Percentiles rank a stretch among this genome's conserved stretches.
These are phyloP conservation scores for Salvia splendens DNA, from an alignment of 257 asterid genomes.

Conservation along the genomic window DNA sequence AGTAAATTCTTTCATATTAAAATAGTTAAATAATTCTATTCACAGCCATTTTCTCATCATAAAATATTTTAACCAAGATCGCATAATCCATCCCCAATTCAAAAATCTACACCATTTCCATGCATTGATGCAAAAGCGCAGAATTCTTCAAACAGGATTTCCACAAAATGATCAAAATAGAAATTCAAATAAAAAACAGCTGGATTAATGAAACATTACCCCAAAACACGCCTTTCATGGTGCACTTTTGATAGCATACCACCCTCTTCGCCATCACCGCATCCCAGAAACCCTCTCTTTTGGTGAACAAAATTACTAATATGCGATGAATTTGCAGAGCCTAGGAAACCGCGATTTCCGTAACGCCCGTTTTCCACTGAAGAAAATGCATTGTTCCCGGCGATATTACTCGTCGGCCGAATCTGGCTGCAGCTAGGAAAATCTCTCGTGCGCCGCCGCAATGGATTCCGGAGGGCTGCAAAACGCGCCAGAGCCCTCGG, in stretches of 20 bases:
- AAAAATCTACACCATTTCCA: background rate
- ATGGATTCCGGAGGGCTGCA: slow-evolving; percentile 37
- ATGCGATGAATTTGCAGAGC: slow-evolving; percentile 30
- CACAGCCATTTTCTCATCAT: background rate
- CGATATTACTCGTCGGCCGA: slow-evolving; percentile 53
- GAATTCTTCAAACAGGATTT: background rate
- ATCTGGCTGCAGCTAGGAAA: slow-evolving; percentile 37
- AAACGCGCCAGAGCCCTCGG: slow-evolving; percentile 54
- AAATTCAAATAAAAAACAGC: background rate
- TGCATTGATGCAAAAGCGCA: slow-evolving; percentile 15
- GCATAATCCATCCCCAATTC: background rate
- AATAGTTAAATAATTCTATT: background rate
- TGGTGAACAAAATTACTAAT: slow-evolving; percentile 35
- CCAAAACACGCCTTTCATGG: slow-evolving; percentile 75
- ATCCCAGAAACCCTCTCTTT: slow-evolving; percentile 80
- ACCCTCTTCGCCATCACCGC: slow-evolving; percentile 85
- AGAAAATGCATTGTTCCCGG: slow-evolving; percentile 38
- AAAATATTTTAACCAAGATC: too few relatives aligned
- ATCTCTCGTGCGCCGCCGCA: slow-evolving; percentile 37
- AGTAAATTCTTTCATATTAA: background rate
- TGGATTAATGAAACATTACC: slow-evolving; percentile 43
- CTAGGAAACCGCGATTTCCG: slow-evolving; percentile 27
- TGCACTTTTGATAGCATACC: slow-evolving; percentile 61
- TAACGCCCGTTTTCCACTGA: slow-evolving; percentile 27
- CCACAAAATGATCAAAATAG: background rate